A percentile compares a stretch with the other conserved stretches of the same genome.
phyloP scores from a whole-genome alignment of 2,329 filamentous ascomycete genomes.

The Verticillium dahliae region DNA sequence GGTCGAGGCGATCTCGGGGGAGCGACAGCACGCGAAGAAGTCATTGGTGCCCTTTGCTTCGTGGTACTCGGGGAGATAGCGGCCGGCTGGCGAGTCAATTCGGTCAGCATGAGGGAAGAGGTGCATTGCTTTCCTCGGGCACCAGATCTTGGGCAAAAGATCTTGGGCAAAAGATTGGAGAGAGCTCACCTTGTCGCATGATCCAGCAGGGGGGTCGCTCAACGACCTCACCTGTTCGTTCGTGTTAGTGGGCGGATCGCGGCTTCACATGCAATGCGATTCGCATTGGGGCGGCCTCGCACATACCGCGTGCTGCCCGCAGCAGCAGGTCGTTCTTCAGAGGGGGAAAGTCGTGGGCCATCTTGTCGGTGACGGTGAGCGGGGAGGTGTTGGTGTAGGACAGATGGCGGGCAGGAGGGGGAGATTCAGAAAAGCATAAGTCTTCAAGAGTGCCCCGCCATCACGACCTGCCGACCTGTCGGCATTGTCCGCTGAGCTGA shows the following conservation, averaged over 20 bases:
- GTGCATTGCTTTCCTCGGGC: not conserved
- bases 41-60: conserved; percentile 84
- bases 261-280: not conserved
- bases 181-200: conserved; percentile 83
- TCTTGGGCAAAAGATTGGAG: not conserved
- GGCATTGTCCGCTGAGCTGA: no score
- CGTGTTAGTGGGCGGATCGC: conserved; percentile 11
- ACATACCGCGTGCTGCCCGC: conserved; percentile 78
- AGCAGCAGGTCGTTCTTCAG: conserved; percentile 90
- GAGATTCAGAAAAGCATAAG: not conserved
- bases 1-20: conserved; percentile 85
- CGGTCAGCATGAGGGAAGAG: conserved; percentile 4
- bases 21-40: conserved; percentile 97
- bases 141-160: no score
- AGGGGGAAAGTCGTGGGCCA: conserved; percentile 69
- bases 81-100: conserved; percentile 58
- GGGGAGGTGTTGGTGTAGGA: not conserved
- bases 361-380: conserved; percentile 28
- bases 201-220: conserved; percentile 97
- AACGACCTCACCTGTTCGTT: conserved; percentile 67
- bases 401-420: not conserved
- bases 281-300: not conserved
- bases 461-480: not conserved
- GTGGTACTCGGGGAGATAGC: conserved; percentile 97
- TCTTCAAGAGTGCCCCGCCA: not conserved